A percentile compares a stretch with the other conserved stretches of the same genome.
Evolutionary conservation across 345 rosid species (phyloP).

Genomic region (Eucalyptus dawsonii): DNA sequence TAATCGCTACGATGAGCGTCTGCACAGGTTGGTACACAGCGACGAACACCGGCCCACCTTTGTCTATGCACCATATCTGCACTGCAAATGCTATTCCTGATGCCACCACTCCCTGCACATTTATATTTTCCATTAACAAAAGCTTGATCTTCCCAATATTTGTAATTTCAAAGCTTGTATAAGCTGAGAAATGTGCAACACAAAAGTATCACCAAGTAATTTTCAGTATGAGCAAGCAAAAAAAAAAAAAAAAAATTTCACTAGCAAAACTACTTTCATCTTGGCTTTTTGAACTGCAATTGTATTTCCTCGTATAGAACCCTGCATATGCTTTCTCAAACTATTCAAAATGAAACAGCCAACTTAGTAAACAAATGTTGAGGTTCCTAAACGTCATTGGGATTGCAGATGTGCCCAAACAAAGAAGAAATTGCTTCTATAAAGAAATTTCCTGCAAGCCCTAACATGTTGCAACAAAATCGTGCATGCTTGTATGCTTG

Average conservation of each 20-base stretch:
- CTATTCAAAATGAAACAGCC: background rate
- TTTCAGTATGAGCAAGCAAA: background rate
- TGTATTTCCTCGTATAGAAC: background rate
- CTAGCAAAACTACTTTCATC: background rate
- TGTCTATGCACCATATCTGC: conserved; percentile 98
- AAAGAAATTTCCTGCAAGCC: background rate
- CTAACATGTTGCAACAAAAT: background rate
- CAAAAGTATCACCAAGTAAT: background rate
- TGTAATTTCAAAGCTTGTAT: background rate
- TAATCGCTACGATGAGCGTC: conserved; percentile 88
- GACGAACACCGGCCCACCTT: conserved; percentile 99
- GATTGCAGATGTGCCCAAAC: background rate
- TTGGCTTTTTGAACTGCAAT: background rate
- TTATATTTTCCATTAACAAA: background rate
- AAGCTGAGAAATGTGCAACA: background rate
- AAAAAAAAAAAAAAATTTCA: background rate
- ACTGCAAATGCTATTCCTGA: conserved; percentile 97
- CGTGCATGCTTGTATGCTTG: background rate
- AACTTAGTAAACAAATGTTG: background rate
- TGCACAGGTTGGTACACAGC: conserved; percentile 98
- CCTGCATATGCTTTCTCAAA: background rate
- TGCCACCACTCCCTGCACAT: conserved; percentile 89
- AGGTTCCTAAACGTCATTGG: background rate
- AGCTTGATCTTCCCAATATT: background rate
- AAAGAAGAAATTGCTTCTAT: background rate